Conservation (phyloP, 768 basidiomycete species). For the Gyrodon lividus region DNA sequence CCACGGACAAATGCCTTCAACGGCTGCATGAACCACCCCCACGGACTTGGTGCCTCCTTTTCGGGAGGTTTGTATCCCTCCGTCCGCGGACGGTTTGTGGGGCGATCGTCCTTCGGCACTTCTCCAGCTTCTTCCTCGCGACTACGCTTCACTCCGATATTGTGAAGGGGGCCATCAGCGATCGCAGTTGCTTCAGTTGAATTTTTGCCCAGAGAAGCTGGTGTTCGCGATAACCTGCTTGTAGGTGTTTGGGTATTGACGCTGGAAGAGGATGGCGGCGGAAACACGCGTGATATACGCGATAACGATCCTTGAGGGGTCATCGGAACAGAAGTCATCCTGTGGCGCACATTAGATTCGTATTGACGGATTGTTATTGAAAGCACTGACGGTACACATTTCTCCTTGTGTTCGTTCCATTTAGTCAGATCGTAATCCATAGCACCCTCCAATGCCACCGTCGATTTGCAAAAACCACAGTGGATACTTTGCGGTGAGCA, state of each 20-base stretch:
- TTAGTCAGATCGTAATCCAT: constrained; percentile 57
- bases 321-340: constrained; percentile 19
- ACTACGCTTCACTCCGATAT: constrained; percentile 44
- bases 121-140: constrained; percentile 43
- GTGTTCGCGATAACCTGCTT: constrained; percentile 12
- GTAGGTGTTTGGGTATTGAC: constrained; percentile 14
- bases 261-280: constrained; percentile 19
- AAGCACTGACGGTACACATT: constrained; percentile 42
- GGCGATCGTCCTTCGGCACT: constrained; percentile 40
- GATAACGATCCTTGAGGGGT: constrained; percentile 18
- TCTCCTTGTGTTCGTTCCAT: constrained; percentile 63
- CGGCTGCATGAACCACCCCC: constrained; percentile 63
- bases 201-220: constrained; percentile 13
- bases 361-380: not conserved
- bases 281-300: constrained; percentile 12
- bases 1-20: constrained; percentile 65
- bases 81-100: constrained; percentile 51
- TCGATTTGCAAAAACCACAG: constrained; percentile 51
- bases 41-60: constrained; percentile 44
- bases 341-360: constrained; percentile 11
- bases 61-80: constrained; percentile 44
- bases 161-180: constrained; percentile 23
- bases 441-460: constrained; percentile 45
- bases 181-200: constrained; percentile 41
- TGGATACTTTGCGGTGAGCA: constrained; percentile 46